Evolutionary conservation across 2,329 filamentous ascomycete genomes (phyloP).

Genomic region (Aaosphaeria pasadenensis): DNA sequence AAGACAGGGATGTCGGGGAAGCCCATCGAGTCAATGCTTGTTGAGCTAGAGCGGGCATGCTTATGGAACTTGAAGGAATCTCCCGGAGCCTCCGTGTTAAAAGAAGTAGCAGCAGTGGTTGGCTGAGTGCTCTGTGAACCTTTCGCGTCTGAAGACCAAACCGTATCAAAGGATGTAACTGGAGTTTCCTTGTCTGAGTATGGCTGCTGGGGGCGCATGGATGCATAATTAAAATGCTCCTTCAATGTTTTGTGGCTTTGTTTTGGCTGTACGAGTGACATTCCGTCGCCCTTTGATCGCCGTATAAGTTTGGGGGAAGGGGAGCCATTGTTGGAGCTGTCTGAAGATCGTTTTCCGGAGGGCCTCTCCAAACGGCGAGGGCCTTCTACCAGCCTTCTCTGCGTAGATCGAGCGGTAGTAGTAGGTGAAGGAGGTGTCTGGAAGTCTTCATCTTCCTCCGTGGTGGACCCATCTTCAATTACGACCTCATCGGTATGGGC

Average conservation of each 20-base stretch:
- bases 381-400: conserved; percentile 24
- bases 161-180: conserved; percentile 6
- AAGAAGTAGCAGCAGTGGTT: conserved; percentile 15
- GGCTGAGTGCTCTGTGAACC: conserved; percentile 4
- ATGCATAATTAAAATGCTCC: too few species aligned
- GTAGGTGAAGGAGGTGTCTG: conserved; percentile 21
- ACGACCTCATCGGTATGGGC: too few species aligned
- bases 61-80: conserved; percentile 7
- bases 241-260: too few species aligned
- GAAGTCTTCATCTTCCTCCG: conserved; percentile 24
- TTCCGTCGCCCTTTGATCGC: too few species aligned
- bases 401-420: conserved; percentile 14
- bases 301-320: too few species aligned
- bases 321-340: too few species aligned
- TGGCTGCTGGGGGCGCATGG: too few species aligned
- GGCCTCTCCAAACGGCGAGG: not conserved
- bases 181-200: conserved; percentile 21
- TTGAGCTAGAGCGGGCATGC: conserved; percentile 15
- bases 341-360: too few species aligned
- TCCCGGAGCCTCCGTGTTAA: conserved; percentile 14
- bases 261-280: too few species aligned
- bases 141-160: conserved; percentile 19
- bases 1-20: conserved; percentile 11
- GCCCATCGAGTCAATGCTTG: conserved; percentile 15
- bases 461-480: conserved; percentile 17